A percentile compares a stretch with the other conserved stretches of the same genome.
Evolutionary conservation across 2,329 filamentous ascomycete species (phyloP).

Genomic region (Ophiocordyceps sinensis): DNA sequence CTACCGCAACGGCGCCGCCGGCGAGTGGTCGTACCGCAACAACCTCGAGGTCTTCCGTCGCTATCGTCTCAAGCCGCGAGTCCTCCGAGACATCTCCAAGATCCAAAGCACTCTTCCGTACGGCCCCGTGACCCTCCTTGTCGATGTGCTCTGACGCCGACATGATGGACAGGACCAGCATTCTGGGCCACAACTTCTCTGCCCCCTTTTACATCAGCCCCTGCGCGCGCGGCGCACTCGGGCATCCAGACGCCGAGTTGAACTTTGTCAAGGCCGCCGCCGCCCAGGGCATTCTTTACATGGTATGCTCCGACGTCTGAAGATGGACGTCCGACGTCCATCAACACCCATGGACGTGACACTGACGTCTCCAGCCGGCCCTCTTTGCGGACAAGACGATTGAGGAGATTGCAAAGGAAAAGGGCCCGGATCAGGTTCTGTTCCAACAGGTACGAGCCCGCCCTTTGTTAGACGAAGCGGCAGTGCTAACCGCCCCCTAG

Average conservation of each 20-base stretch:
- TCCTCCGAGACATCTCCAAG: slow-evolving; percentile 33
- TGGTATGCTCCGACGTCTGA: slow-evolving; percentile 11
- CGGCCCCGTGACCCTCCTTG: background rate
- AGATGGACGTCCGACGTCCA: no score
- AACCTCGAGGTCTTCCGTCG: slow-evolving; percentile 39
- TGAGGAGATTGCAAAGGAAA: slow-evolving; percentile 22
- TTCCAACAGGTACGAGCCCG: slow-evolving; percentile 19
- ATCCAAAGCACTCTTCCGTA: slow-evolving; percentile 22
- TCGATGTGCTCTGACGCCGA: no score
- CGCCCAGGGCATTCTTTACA: slow-evolving; percentile 34
- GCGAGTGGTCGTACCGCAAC: slow-evolving; percentile 41
- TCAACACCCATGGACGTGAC: no score
- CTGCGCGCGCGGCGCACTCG: slow-evolving; percentile 29
- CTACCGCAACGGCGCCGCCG: slow-evolving; percentile 39
- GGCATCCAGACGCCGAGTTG: slow-evolving; percentile 29
- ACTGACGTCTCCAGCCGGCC: slow-evolving; percentile 13
- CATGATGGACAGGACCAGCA: slow-evolving; percentile 22
- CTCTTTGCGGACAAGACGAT: slow-evolving; percentile 18
- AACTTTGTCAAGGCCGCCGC: slow-evolving; percentile 35
- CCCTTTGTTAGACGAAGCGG: no score
- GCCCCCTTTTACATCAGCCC: slow-evolving; percentile 41
- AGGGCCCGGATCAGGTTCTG: slow-evolving; percentile 20
- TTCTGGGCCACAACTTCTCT: slow-evolving; percentile 37
- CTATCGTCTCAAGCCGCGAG: slow-evolving; percentile 31
- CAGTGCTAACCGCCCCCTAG: no score